Evolutionary conservation across 345 rosid genomes (phyloP).

Genomic region (Hypericum perforatum): DNA sequence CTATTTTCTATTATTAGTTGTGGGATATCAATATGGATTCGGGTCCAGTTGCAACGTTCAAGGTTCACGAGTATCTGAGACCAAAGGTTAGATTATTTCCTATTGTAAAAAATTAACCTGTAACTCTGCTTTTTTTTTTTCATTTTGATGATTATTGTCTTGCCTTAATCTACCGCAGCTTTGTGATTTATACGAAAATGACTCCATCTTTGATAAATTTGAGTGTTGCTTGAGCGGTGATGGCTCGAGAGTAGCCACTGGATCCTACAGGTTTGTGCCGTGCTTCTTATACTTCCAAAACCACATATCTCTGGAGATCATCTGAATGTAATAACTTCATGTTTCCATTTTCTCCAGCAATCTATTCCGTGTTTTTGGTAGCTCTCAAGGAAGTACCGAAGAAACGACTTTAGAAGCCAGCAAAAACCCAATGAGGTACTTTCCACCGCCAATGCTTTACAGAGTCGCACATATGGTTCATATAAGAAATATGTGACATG

Average conservation of each 20-base stretch:
- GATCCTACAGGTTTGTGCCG: slow-evolving; percentile 79
- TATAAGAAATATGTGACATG: neutral
- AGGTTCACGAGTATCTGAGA: slow-evolving; percentile 71
- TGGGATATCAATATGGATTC: slow-evolving; percentile 94
- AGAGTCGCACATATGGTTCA: neutral
- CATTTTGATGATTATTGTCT: slow-evolving; percentile 10
- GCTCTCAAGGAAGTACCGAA: slow-evolving; percentile 63
- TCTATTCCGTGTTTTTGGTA: slow-evolving; percentile 88
- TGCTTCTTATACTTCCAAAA: neutral
- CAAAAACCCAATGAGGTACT: slow-evolving; percentile 96
- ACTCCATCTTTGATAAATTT: slow-evolving; percentile 95
- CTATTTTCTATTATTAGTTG: slow-evolving; percentile 23
- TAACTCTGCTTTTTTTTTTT: neutral
- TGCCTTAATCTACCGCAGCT: slow-evolving; percentile 42
- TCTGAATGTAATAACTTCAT: neutral
- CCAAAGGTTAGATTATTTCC: slow-evolving; percentile 33
- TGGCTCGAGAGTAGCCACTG: slow-evolving; percentile 87
- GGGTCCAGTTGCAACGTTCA: slow-evolving; percentile 80
- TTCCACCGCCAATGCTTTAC: neutral
- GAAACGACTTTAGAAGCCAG: slow-evolving; percentile 92
- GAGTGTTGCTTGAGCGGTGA: slow-evolving; percentile 96
- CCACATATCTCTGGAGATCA: neutral
- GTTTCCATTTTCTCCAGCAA: slow-evolving; percentile 39
- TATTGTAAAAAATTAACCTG: neutral
- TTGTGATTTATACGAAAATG: slow-evolving; percentile 96